These are phyloP conservation scores for Diaporthe vexans DNA, from an alignment of 2,329 filamentous ascomycete species.

Conservation along the genomic window DNA sequence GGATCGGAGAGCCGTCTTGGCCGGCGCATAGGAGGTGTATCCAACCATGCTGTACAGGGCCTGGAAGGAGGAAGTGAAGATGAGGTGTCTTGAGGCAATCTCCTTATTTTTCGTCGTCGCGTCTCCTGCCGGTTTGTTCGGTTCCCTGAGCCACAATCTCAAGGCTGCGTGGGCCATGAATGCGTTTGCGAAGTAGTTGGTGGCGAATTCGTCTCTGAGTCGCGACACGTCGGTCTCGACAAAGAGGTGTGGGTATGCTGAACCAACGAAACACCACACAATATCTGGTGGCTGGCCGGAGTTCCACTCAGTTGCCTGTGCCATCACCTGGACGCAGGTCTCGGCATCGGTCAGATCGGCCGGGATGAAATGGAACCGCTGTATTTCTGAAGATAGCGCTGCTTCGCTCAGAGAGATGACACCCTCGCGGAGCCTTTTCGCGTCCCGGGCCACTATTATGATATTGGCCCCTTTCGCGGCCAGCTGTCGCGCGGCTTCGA, in stretches of 20 bases:
- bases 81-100: constrained; percentile 67
- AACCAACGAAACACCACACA: constrained; percentile 65
- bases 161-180: constrained; percentile 55
- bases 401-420: not conserved
- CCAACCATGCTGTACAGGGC: constrained; percentile 74
- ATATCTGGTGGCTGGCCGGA: not conserved
- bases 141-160: constrained; percentile 47
- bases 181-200: constrained; percentile 56
- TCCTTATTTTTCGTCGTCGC: not conserved
- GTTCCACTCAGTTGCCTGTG: constrained; percentile 3
- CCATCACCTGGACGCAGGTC: not conserved
- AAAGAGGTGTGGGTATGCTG: constrained; percentile 65
- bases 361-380: not conserved
- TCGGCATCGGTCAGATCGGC: not conserved
- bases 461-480: not conserved
- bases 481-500: not conserved
- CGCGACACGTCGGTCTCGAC: constrained; percentile 52
- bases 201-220: constrained; percentile 54
- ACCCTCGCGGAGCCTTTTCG: not conserved
- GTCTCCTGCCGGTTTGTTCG: not conserved
- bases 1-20: constrained; percentile 76
- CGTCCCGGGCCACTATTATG: not conserved
- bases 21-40: constrained; percentile 75
- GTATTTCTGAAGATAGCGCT: not conserved
- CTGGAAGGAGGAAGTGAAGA: constrained; percentile 76